Evolutionary conservation across 1,284 basidiomycete species (phyloP), one percentile per base, ranked within the genome.

Genomic region (Pholiota adiposa): DNA sequence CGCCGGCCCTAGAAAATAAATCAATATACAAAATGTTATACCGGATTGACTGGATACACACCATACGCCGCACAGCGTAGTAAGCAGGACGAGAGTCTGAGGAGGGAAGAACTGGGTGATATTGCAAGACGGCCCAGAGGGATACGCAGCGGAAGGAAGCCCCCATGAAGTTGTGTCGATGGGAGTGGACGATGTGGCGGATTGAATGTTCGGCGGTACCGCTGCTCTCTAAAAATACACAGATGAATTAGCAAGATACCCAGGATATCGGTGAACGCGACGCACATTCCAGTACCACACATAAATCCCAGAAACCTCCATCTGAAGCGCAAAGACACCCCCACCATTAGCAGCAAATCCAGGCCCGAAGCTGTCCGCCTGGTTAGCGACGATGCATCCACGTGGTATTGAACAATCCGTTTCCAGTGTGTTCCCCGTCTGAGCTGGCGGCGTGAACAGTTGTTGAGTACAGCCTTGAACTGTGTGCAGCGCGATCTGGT

Each of bases 201-300:
- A 60, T 4, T 58, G 61, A 36, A 82, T 70, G 11, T 77, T 73
- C 66, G 73, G 65, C 66, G 80, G 70, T 38, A 82, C 62, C 66
- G 75, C 63, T 57, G 76, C 54, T 58, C 83, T 69, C 80, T 82
- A 14, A 34, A 56, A 36, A 56, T 51, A 27, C 19, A 33, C 14
- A 25, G 36, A 51, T 44, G 25, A n/a, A 27, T 19, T 25, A 25
- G 23, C n/a, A n/a, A 11, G 3, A n/a, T 46, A 25, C n/a, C 44
- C 58, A 44, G 11, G 18, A 7, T 7, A 8, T 44, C 38, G 12
- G 19, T 58, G 51, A 54, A 40, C 7, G 16, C 16, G 1, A 78
- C 88, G 68, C 65, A 90, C 89, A 55, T 82, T 82, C 83, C 88
- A 89, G 73, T 89, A 93, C 92, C 92, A 94, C 27, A 92, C 83